Evolutionary conservation across 1,284 basidiomycete species (phyloP), one percentile per base, ranked within the genome.

Genomic region (Trichosporon asahii): DNA sequence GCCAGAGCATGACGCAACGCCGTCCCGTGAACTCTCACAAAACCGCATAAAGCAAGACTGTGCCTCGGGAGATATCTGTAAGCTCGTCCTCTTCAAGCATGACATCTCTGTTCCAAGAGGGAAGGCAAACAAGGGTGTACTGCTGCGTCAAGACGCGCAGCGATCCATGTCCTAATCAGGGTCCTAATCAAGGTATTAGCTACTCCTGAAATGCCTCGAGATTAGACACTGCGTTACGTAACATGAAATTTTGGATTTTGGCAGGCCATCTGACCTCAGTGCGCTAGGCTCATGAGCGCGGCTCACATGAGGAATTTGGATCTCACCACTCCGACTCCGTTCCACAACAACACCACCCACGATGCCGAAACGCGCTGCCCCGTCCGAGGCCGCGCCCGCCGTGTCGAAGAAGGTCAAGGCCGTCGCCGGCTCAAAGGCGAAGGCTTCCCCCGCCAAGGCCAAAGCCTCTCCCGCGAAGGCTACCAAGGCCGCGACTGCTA

Each of bases 331-430:
- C 29, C 21, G 49, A 18, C 29, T 18, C 29, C 21, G 49, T 31
- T 33, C 57, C 29, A 60, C 55, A 49, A n/a, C 44, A 60, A 27
- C 29, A 68, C 64, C 55, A 15, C 18, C 37, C 35, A 71, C 23
- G 27, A 75, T 75, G 74, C 71, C 76, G 44, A 77, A 77, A 70
- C 76, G 75, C 18, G 66, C 76, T 29, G 76, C 76, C 31, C 70
- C 74, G 55, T 57, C 71, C 18, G 66, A 75, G 11, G 55, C 74
- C 23, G 33, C 74, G 18, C 61, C 70, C 23, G 65, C 70, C n/a
- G 68, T 53, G 21, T 66, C 73, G 37, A 76, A 76, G 69, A 76
- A 76, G 68, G 63, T 68, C 66, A 73, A 73, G 66, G 40, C 74
- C 29, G 71, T 69, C 21, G 49, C 64, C 27, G 64, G 25, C 14